A percentile compares a stretch with the other conserved stretches of the same genome.
phyloP scores from a whole-genome alignment of 257 asterid genomes.

The Nicotiana paniculata region DNA sequence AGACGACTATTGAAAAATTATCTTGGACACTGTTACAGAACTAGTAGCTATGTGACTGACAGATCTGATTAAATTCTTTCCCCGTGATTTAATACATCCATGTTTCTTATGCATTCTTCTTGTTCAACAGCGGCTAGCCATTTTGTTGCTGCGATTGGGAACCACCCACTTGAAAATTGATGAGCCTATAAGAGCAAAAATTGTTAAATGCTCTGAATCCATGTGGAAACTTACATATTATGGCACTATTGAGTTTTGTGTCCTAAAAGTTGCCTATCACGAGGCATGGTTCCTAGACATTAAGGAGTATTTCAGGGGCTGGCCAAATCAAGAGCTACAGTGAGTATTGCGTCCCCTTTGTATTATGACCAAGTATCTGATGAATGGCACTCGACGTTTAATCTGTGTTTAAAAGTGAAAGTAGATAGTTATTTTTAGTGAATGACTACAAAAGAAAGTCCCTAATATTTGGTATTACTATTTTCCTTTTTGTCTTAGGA shows the following conservation, averaged over 20 bases:
- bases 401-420: background rate
- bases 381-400: background rate
- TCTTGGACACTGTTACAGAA: no score
- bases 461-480: background rate
- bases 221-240: constrained; percentile 92
- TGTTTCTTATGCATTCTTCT: constrained; percentile 3
- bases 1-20: no score
- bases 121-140: constrained; percentile 59
- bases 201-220: constrained; percentile 83
- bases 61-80: no score
- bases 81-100: background rate
- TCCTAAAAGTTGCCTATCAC: constrained; percentile 37
- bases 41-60: no score
- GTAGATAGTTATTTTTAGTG: background rate
- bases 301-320: constrained; percentile 59
- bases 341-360: constrained; percentile 12
- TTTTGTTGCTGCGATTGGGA: constrained; percentile 54
- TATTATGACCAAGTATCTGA: background rate
- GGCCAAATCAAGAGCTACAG: constrained; percentile 81
- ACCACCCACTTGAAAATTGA: constrained; percentile 34
- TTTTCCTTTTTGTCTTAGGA: background rate
- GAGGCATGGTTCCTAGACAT: constrained; percentile 74
- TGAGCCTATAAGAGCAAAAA: constrained; percentile 50
- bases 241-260: constrained; percentile 56
- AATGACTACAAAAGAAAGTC: background rate